A percentile compares a stretch with the other conserved stretches of the same genome.
These are phyloP conservation scores for Yamadazyma sp. DNA, from an alignment of 1,139 yeast species.

Conservation along the genomic window DNA sequence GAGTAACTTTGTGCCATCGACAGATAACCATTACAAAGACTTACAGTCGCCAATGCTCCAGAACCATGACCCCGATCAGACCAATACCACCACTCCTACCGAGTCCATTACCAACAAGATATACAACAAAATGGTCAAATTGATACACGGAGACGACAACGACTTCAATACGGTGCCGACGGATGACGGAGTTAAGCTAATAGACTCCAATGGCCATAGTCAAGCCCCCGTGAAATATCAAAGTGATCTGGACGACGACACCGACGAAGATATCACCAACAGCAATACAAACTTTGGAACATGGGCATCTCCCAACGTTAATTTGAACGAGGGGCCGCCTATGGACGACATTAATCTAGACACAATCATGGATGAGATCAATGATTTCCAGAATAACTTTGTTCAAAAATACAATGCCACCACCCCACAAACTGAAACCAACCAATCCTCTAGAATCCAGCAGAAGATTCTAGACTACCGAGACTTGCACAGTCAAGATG, in stretches of 20 bases:
- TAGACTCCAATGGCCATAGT: constrained; percentile 2
- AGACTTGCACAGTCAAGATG: constrained; percentile 25
- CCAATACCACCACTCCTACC: constrained; percentile 6
- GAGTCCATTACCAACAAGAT: constrained; percentile 12
- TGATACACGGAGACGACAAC: constrained; percentile 7
- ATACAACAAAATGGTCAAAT: constrained; percentile 14
- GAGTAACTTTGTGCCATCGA: constrained; percentile 11
- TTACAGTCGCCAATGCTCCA: constrained; percentile 8
- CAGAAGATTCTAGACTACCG: constrained; percentile 37
- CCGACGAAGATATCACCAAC: constrained; percentile 21
- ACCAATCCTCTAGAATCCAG: constrained; percentile 27
- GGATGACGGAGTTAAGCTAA: too few relatives aligned
- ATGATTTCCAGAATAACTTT: constrained; percentile 32
- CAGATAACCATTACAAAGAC: constrained; percentile 25
- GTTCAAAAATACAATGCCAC: constrained; percentile 22
- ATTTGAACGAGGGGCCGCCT: constrained; percentile 5
- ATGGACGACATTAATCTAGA: constrained; percentile 14
- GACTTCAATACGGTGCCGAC: not conserved
- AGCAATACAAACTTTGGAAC: constrained; percentile 3
- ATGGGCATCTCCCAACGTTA: constrained; percentile 11
- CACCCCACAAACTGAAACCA: constrained; percentile 5
- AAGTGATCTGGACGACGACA: constrained; percentile 30
- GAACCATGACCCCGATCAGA: not conserved
- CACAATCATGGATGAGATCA: constrained; percentile 31
- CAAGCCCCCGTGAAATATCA: constrained; percentile 17